These are phyloP conservation scores for Crithidia bombi DNA, from an alignment of 208 protist genomes.

Conservation along the genomic window DNA sequence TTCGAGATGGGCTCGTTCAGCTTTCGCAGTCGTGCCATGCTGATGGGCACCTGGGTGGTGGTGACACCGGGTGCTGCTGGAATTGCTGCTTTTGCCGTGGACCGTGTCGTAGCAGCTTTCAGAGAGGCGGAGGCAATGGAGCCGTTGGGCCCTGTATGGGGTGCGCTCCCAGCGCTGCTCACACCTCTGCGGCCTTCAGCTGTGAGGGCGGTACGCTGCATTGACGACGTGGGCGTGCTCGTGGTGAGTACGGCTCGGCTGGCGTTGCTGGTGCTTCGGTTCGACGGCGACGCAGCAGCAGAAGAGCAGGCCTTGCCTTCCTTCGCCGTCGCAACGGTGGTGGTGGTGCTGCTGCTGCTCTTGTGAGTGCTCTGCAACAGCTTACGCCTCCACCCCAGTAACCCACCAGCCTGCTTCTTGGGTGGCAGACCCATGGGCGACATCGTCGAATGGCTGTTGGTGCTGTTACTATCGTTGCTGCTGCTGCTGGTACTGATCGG, in stretches of 20 bases:
- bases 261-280: background rate
- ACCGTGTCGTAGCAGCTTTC: background rate
- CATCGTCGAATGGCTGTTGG: background rate
- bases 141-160: background rate
- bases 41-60: background rate
- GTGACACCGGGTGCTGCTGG: background rate
- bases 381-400: constrained; percentile 7
- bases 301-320: too few relatives aligned
- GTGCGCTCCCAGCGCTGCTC: too few relatives aligned
- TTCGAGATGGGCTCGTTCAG: constrained; percentile 8
- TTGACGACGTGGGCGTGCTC: background rate
- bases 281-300: background rate
- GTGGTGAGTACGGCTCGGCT: background rate
- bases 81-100: background rate
- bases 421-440: background rate
- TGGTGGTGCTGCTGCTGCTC: background rate
- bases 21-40: background rate
- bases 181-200: background rate
- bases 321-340: too few relatives aligned
- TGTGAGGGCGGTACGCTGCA: background rate
- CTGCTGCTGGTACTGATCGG: background rate
- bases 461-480: background rate
- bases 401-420: constrained; percentile 2
- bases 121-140: background rate
- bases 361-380: background rate